phyloP scores from a whole-genome alignment of 164 flowering plant species.

The Pachysandra terminalis region DNA sequence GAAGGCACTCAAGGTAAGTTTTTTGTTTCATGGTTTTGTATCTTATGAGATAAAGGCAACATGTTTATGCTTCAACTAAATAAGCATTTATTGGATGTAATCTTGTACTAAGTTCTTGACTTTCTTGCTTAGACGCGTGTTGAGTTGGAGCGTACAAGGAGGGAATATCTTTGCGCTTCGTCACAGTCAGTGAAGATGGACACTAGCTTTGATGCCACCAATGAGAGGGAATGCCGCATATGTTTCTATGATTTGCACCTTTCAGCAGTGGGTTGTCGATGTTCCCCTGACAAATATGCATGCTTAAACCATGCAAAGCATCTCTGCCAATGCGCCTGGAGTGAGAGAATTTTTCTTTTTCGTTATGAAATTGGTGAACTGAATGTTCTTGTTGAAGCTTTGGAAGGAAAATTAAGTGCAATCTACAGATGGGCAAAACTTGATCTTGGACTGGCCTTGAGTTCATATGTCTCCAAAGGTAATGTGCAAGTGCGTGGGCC shows the following conservation, averaged over 20 bases:
- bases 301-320: conserved; percentile 67
- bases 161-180: conserved; percentile 45
- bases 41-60: neutral
- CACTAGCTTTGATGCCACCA: conserved; percentile 35
- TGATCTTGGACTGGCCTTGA: conserved; percentile 57
- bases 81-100: neutral
- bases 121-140: conserved; percentile 49
- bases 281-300: conserved; percentile 58
- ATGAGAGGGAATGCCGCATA: conserved; percentile 54
- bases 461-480: conserved; percentile 37
- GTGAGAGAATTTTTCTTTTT: conserved; percentile 41
- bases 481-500: conserved; percentile 14
- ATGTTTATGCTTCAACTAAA: neutral
- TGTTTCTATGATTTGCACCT: conserved; percentile 69
- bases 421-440: conserved; percentile 67
- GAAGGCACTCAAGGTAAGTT: conserved; percentile 58
- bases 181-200: conserved; percentile 49
- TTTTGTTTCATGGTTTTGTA: neutral
- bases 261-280: conserved; percentile 63
- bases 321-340: conserved; percentile 70
- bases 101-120: neutral
- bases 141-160: conserved; percentile 38
- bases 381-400: conserved; percentile 55
- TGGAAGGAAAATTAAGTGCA: conserved; percentile 75
- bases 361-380: conserved; percentile 61